A percentile compares a stretch with the other conserved stretches of the same genome.
phyloP scores from a whole-genome alignment of 345 rosid species.

The Camelina hispida region DNA sequence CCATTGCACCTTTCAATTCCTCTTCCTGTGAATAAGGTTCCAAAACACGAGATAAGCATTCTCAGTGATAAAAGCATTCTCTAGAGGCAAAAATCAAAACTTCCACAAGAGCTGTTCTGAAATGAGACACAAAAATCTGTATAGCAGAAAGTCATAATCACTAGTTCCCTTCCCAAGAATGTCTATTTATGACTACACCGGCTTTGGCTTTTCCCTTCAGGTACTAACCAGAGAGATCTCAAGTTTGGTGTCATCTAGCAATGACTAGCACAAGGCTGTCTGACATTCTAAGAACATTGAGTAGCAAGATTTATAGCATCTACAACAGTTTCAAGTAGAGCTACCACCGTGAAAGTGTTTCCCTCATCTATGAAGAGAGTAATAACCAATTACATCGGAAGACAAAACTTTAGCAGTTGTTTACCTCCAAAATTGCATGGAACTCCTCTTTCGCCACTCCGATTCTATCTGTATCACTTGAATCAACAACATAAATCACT shows the following conservation, averaged over 20 bases:
- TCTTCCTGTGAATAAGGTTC: conserved; percentile 49
- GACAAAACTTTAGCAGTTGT: neutral
- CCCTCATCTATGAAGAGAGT: neutral
- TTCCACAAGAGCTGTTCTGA: neutral
- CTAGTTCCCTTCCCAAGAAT: neutral
- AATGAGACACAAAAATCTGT: neutral
- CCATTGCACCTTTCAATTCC: conserved; percentile 59
- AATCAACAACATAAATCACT: conserved; percentile 62
- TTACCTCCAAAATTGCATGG: conserved; percentile 68
- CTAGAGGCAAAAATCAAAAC: neutral
- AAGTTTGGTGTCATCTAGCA: neutral
- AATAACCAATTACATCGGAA: neutral
- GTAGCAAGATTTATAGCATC: neutral
- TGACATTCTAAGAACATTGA: neutral
- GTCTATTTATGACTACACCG: neutral
- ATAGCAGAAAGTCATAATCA: neutral
- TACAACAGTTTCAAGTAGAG: neutral
- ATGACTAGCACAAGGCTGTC: conserved; percentile 8
- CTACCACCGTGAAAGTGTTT: neutral
- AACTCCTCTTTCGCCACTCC: conserved; percentile 62
- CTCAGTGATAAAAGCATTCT: neutral
- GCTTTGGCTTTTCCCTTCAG: neutral
- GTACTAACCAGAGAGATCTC: neutral
- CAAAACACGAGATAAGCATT: conserved; percentile 1
- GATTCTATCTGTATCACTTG: conserved; percentile 60